phyloP scores from a whole-genome alignment of 768 basidiomycete species.

The Hydnomerulius pinastri region DNA sequence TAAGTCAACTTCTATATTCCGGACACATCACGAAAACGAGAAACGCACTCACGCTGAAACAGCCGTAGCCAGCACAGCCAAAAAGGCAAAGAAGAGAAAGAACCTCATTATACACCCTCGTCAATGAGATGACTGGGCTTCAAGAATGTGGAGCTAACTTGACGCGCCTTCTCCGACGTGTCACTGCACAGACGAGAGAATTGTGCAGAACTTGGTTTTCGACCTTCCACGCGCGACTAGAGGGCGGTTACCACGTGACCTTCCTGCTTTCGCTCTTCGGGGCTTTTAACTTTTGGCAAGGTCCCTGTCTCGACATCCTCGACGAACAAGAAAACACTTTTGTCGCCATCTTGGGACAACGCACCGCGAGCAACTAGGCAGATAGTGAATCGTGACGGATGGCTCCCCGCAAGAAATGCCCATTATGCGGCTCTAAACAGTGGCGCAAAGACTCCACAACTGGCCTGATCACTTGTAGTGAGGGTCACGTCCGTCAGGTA shows the following conservation, averaged over 20 bases:
- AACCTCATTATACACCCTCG: constrained; percentile 49
- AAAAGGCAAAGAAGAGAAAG: constrained; percentile 44
- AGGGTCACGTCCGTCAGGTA: constrained; percentile 91
- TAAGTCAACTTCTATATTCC: constrained; percentile 5
- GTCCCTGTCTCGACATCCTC: no score
- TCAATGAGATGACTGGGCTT: neutral
- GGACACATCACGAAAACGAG: neutral
- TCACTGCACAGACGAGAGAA: no score
- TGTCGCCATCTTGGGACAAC: no score
- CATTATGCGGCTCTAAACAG: constrained; percentile 77
- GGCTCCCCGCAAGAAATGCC: constrained; percentile 67
- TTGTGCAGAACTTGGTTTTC: no score
- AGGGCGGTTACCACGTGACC: no score
- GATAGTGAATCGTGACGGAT: no score
- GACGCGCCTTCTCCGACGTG: no score
- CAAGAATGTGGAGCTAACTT: neutral
- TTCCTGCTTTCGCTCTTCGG: no score
- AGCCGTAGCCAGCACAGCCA: constrained; percentile 54
- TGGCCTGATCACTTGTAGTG: constrained; percentile 83
- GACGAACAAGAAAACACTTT: no score
- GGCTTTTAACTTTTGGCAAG: no score
- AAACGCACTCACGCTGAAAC: constrained; percentile 57
- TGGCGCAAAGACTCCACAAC: constrained; percentile 87
- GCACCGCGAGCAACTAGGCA: no score
- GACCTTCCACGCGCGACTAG: no score